Evolutionary conservation across 495 filamentous ascomycete genomes (phyloP), one percentile per base, ranked within the genome.

Genomic region (Aeminium ludgeri): DNA sequence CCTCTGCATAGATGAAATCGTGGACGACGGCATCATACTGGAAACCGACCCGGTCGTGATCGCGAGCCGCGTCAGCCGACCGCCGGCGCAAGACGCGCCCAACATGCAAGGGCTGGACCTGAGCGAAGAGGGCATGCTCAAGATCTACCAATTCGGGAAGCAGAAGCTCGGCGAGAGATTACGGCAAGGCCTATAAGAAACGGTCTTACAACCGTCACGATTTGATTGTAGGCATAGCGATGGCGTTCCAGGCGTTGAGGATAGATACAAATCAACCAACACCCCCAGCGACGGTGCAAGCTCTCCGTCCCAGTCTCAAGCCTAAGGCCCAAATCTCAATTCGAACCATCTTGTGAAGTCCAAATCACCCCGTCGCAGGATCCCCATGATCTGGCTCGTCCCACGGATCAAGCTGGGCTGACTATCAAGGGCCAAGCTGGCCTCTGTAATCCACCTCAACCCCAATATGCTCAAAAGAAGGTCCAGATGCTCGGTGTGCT

Each of bases 1-100:
- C 16, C 69, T 99, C 16, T 81, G 86, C 32, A 81, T 96, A 41
- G 89, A 99, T 60, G 89, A 99, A 60, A 83, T 93, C 41, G 76
- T 92, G 23, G 89, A 96, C 59, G 89, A 96, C 50, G 89, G 89
- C 23, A 86, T 99, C 48, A 86, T 96, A 48, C 69, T 99, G 10
- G 89, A 99, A 65, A 94, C 86, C 0, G 89, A 99, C 59, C 86
- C 89, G 0, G 82, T 86, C 20, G 73, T 92, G 45, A 82, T 99
- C 52, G 77, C 85, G 28, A 83, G 83, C 48, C 65, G 89, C 40
- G 91, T 95, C 52, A 91, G 81, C 67, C 74, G 78, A 53, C 82
- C 91, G 15, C 89, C 89, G n/a, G 73, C 76, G 41, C 80, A 92
- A 49, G 89, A 99, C 64, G 80, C 76, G 40, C 67, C 83, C 15